Evolutionary conservation across 306 rosid genomes (phyloP).

Genomic region (Cicer bijugum): DNA sequence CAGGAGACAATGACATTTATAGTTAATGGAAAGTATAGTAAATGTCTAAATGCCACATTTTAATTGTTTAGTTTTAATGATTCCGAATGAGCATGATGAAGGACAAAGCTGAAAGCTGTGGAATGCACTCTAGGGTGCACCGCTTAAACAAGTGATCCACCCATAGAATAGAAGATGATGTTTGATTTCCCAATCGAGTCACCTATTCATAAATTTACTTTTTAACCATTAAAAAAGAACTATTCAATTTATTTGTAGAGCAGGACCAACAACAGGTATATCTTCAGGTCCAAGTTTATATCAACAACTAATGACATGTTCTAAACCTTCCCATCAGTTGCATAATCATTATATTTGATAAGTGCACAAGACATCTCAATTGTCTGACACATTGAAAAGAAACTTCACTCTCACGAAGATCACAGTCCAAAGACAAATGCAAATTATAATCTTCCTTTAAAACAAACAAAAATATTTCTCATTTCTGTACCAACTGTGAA

Average conservation of each 20-base stretch:
- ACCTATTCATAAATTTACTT: neutral
- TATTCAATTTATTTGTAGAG: neutral
- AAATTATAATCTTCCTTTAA: slow-evolving; percentile 41
- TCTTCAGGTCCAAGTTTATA: neutral
- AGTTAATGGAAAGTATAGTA: no score
- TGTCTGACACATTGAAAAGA: slow-evolving; percentile 30
- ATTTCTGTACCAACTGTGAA: slow-evolving; percentile 46
- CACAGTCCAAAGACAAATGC: slow-evolving; percentile 45
- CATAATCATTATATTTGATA: slow-evolving; percentile 22
- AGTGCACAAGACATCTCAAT: slow-evolving; percentile 31
- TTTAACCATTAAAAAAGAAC: neutral
- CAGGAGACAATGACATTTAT: no score
- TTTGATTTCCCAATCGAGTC: neutral
- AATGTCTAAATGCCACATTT: neutral
- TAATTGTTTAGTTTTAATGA: neutral
- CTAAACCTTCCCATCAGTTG: slow-evolving; percentile 16
- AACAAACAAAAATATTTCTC: slow-evolving; percentile 11
- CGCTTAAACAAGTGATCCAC: neutral
- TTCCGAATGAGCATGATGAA: neutral
- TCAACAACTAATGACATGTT: neutral
- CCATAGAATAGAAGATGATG: neutral
- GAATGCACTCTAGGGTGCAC: neutral
- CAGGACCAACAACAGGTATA: neutral
- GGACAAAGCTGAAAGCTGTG: neutral
- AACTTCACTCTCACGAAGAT: slow-evolving; percentile 34